These are phyloP conservation scores for Mycena olivaceomarginata DNA, from an alignment of 768 basidiomycete genomes.

Conservation along the genomic window DNA sequence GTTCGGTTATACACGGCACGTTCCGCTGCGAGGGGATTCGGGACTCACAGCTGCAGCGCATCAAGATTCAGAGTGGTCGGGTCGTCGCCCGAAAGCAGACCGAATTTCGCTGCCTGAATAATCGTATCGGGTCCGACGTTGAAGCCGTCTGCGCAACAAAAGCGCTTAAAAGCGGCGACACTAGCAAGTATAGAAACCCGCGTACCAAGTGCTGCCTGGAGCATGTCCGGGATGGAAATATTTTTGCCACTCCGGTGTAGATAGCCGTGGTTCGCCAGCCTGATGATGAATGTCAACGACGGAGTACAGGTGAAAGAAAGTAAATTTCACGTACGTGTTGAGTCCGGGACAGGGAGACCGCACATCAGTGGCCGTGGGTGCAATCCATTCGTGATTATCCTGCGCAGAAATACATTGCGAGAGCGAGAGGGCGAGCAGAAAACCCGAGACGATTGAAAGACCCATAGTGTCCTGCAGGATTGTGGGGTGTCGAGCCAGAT, in stretches of 20 bases:
- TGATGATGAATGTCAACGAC: background rate
- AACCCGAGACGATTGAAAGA: background rate
- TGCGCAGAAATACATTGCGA: background rate
- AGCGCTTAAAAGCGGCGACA: background rate
- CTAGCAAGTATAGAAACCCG: background rate
- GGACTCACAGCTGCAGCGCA: conserved; percentile 41
- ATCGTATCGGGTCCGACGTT: conserved; percentile 19
- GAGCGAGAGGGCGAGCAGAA: background rate
- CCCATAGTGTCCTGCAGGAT: too few species aligned
- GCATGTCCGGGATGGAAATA: conserved; percentile 24
- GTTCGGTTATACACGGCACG: background rate
- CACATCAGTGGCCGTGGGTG: conserved; percentile 25
- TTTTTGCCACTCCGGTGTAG: conserved; percentile 35
- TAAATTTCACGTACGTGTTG: conserved; percentile 17
- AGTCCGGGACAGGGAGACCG: conserved; percentile 38
- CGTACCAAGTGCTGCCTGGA: conserved; percentile 26
- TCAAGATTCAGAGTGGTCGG: conserved; percentile 32
- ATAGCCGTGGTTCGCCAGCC: conserved; percentile 42
- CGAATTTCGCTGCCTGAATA: conserved; percentile 23
- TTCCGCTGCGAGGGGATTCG: background rate
- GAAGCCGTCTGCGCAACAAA: conserved; percentile 6
- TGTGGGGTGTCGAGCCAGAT: too few species aligned
- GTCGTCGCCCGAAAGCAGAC: conserved; percentile 15
- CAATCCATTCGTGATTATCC: conserved; percentile 28
- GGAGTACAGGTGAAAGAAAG: background rate